Base-by-base conservation (phyloP, 1,139 yeast species). In the Sugiyamaella grinbergsii region DNA sequence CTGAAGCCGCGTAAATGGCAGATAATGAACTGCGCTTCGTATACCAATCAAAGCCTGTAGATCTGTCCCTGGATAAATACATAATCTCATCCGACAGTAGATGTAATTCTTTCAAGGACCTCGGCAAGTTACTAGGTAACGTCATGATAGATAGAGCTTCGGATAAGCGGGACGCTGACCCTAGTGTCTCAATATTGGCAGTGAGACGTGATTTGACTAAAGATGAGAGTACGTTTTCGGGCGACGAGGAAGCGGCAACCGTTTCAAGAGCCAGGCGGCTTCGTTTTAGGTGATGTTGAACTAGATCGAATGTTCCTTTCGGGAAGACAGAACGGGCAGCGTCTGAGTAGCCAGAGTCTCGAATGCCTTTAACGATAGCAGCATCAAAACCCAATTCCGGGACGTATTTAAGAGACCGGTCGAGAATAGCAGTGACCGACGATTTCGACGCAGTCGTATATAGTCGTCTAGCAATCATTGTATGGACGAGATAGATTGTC, bases 1-100 rank as follows among this genome's bases (percentile, higher is more conserved):
- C 51, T 1, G 71, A 64, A 31, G 84, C 76, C 1, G 86, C 85
- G 64, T 86, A 89, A 3, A 86, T 78, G 0, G 85, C 75, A 16
- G 89, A 77, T 24, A 91, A 67, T 4, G 87, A 78, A 23, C 83
- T 72, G 58, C 98, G 75, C 65, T 90, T 87, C n/a, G 95, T 74
- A 67, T 93, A 93, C 98, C 98, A 93, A 2, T 88, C 84, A 67
- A 87, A 83, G 67, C 89, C 96, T 54, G 84, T 80, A n/a, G 94
- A 81, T 49, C 75, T 70, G 64, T 91, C 97, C 2, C 91, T 94
- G 0, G 95, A 82, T 60, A 81, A 81, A 67, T 72, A 89, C 48
- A 89, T 80, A 56, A 93, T 76, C 64, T 93, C 98, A 67, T 93
- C 97, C 15, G 90, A 77, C 50, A 91, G 75, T 49, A 79, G 77